These are phyloP conservation scores for Ustilago tritici DNA, from an alignment of 1,284 basidiomycete genomes.

Conservation along the genomic window DNA sequence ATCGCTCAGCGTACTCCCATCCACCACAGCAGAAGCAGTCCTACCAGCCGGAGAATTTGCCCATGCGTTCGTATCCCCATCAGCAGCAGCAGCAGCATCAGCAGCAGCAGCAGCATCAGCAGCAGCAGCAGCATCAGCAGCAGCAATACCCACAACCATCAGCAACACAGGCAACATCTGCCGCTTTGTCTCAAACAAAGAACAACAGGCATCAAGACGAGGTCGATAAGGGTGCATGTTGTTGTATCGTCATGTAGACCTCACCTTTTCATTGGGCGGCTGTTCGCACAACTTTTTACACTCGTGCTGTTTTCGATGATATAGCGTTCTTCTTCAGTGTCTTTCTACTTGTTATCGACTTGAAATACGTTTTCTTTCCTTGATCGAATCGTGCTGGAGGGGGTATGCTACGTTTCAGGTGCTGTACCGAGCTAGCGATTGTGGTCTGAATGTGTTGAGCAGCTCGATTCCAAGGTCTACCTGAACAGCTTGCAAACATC, in stretches of 20 bases:
- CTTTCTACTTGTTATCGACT: no score
- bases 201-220: slow-evolving; percentile 3
- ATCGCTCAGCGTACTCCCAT: slow-evolving; percentile 7
- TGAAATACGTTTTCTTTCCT: no score
- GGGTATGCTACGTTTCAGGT: no score
- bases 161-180: slow-evolving; percentile 4
- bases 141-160: not conserved
- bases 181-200: not conserved
- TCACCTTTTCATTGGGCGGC: not conserved
- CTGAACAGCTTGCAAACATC: no score
- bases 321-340: not conserved
- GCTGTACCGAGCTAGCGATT: no score
- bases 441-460: no score
- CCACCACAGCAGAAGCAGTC: not conserved
- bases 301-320: not conserved
- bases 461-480: no score
- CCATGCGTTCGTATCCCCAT: not conserved
- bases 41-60: not conserved
- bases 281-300: not conserved
- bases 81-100: not conserved
- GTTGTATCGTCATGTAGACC: slow-evolving; percentile 49
- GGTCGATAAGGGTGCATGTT: slow-evolving; percentile 37
- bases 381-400: no score
- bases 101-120: not conserved
- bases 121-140: slow-evolving; percentile 17